Evolutionary conservation across 805 yeast genomes (phyloP).

Genomic region (Pichia membranifaciens): DNA sequence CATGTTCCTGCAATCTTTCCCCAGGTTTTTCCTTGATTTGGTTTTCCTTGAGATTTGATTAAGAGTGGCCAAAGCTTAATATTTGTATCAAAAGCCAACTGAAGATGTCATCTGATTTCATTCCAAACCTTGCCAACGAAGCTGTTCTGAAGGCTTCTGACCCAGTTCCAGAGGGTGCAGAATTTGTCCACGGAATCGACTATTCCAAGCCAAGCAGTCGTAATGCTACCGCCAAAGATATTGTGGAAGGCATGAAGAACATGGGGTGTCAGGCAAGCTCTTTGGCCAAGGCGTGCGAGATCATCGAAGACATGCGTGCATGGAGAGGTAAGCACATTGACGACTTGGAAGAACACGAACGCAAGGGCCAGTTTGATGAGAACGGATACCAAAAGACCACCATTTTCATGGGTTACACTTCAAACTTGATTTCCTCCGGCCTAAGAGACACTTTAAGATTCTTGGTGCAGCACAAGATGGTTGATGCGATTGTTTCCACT

Average conservation of each 20-base stretch:
- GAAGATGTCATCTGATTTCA: slow-evolving; percentile 23
- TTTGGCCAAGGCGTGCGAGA: slow-evolving; percentile 82
- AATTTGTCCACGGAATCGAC: slow-evolving; percentile 82
- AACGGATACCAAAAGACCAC: slow-evolving; percentile 79
- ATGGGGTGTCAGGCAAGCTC: slow-evolving; percentile 98
- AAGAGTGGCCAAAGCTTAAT: too few relatives aligned
- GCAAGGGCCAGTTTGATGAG: slow-evolving; percentile 72
- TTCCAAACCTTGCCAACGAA: slow-evolving; percentile 76
- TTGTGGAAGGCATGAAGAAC: slow-evolving; percentile 75
- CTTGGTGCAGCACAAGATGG: slow-evolving; percentile 90
- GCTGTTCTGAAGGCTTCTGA: slow-evolving; percentile 86
- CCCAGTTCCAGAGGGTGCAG: slow-evolving; percentile 77
- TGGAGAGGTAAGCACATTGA: slow-evolving; percentile 86
- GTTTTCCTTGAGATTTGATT: too few relatives aligned
- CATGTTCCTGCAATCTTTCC: too few relatives aligned
- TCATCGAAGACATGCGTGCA: slow-evolving; percentile 82
- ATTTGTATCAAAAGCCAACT: too few relatives aligned
- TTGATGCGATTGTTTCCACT: slow-evolving; percentile 90
- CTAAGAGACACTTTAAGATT: slow-evolving; percentile 83
- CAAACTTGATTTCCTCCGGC: slow-evolving; percentile 93
- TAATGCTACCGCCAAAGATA: slow-evolving; percentile 72
- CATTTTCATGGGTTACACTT: slow-evolving; percentile 92
- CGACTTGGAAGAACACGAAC: slow-evolving; percentile 61
- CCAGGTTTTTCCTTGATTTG: too few relatives aligned
- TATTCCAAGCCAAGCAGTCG: slow-evolving; percentile 72